Percentiles rank a stretch among this genome's conserved stretches.
phyloP scores from a whole-genome alignment of 164 flowering plant species.

The Macadamia integrifolia region DNA sequence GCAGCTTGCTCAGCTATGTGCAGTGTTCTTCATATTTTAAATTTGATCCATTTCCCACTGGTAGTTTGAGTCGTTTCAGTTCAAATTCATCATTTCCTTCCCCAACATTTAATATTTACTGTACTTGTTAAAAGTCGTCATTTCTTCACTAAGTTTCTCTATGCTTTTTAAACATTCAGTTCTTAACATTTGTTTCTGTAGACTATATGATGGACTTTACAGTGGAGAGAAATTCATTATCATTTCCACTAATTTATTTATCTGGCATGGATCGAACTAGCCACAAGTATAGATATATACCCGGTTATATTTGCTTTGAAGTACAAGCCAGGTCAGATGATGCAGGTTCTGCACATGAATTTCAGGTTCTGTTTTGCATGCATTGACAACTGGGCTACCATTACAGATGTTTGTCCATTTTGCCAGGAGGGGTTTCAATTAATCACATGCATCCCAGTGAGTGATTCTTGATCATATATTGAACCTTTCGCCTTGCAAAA shows the following conservation, averaged over 20 bases:
- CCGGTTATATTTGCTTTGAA: background rate
- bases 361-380: slow-evolving; percentile 96
- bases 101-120: no score
- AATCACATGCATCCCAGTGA: slow-evolving; percentile 95
- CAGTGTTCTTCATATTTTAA: no score
- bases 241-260: background rate
- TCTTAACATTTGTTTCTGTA: background rate
- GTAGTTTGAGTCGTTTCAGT: no score
- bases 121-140: no score
- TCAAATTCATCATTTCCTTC: no score
- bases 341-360: slow-evolving; percentile 9
- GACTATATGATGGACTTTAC: background rate
- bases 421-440: slow-evolving; percentile 89
- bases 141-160: no score
- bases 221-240: no score
- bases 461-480: slow-evolving; percentile 27
- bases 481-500: background rate
- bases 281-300: background rate
- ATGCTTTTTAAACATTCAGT: no score
- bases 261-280: background rate
- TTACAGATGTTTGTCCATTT: slow-evolving; percentile 92
- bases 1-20: no score
- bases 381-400: slow-evolving; percentile 98
- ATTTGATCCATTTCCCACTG: no score
- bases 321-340: no score